These are phyloP conservation scores for Blastobotrys raffinosifermentans DNA, from an alignment of 1,139 yeast genomes.

Conservation along the genomic window DNA sequence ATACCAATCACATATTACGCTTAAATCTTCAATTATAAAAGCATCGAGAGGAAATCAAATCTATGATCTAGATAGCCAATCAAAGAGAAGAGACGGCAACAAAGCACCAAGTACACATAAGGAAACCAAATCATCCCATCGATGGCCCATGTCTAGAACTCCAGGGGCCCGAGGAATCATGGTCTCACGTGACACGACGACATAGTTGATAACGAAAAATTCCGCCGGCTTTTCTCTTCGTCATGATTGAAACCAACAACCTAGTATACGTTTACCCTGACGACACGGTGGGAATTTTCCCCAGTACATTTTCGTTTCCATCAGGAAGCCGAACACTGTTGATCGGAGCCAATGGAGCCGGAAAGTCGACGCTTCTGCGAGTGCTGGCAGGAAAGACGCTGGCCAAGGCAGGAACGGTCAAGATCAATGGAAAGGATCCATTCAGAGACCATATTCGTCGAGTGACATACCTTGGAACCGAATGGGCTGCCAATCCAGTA, in stretches of 20 bases:
- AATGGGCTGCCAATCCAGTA: constrained; percentile 92
- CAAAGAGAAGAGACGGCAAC: too few species aligned
- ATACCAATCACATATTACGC: too few species aligned
- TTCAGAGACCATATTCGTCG: constrained; percentile 58
- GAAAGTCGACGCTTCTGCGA: constrained; percentile 80
- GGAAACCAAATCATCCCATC: too few species aligned
- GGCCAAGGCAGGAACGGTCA: constrained; percentile 59
- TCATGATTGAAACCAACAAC: constrained; percentile 51
- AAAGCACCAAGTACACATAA: too few species aligned
- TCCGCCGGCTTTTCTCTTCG: not conserved
- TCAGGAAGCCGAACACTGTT: constrained; percentile 72
- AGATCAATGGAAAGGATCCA: constrained; percentile 79
- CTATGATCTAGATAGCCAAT: too few species aligned
- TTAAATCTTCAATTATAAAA: too few species aligned
- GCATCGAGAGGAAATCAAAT: too few species aligned
- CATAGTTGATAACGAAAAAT: too few species aligned
- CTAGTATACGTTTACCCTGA: constrained; percentile 68
- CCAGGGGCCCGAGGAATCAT: too few species aligned
- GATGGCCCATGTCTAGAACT: too few species aligned
- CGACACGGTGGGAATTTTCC: constrained; percentile 61
- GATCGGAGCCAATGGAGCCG: constrained; percentile 96
- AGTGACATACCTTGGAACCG: constrained; percentile 91
- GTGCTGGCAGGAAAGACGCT: constrained; percentile 88
- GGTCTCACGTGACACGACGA: too few species aligned
- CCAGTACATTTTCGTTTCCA: constrained; percentile 54